phyloP scores from a whole-genome alignment of 768 basidiomycete species.

The Trametes cubensis region DNA sequence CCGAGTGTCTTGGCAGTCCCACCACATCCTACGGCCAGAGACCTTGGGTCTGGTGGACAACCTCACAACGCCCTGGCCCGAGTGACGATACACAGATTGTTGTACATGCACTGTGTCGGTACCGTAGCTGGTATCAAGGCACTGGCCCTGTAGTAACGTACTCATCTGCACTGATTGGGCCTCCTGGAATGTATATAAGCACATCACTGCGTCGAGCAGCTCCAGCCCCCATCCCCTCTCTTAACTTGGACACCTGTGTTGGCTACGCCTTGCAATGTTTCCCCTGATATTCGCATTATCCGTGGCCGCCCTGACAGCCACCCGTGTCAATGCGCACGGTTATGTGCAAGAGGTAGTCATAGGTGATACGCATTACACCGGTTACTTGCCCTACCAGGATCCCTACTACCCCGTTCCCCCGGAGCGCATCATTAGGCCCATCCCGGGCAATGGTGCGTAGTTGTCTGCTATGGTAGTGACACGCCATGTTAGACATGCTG shows the following conservation, averaged over 20 bases:
- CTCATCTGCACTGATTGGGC: too few relatives aligned
- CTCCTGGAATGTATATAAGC: too few relatives aligned
- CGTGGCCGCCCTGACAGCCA: neutral
- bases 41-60: too few relatives aligned
- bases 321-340: slow-evolving; percentile 39
- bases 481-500: too few relatives aligned
- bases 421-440: slow-evolving; percentile 44
- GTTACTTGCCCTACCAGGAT: slow-evolving; percentile 43
- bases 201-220: too few relatives aligned
- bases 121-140: too few relatives aligned
- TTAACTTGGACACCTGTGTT: neutral
- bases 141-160: too few relatives aligned
- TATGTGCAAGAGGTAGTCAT: slow-evolving; percentile 44
- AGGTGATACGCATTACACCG: slow-evolving; percentile 40
- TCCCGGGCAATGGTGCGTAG: slow-evolving; percentile 44
- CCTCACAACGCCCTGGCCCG: too few relatives aligned
- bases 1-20: too few relatives aligned
- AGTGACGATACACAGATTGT: too few relatives aligned
- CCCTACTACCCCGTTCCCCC: slow-evolving; percentile 39
- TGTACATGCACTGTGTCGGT: too few relatives aligned
- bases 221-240: neutral
- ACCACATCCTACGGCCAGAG: too few relatives aligned
- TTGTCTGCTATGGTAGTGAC: neutral
- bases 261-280: neutral
- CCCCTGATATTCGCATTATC: neutral